These are phyloP conservation scores for Stygiomarasmius scandens DNA, from an alignment of 1,284 basidiomycete genomes.

Conservation along the genomic window DNA sequence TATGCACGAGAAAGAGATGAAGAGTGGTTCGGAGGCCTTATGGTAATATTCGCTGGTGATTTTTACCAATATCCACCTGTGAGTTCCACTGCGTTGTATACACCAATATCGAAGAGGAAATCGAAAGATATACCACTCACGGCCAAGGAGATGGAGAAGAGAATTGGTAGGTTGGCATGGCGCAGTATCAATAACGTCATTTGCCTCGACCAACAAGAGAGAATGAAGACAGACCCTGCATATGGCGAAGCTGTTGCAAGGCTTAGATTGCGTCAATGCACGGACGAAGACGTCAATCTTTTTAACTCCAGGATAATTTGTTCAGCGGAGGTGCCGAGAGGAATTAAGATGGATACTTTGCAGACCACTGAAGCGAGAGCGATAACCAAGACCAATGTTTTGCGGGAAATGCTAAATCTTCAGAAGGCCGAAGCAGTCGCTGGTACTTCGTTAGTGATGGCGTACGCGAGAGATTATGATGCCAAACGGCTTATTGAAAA, in stretches of 20 bases:
- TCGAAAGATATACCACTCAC: slow-evolving; percentile 8
- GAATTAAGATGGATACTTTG: neutral
- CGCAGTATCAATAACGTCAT: slow-evolving; percentile 27
- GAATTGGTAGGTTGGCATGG: slow-evolving; percentile 31
- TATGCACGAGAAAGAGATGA: slow-evolving; percentile 25
- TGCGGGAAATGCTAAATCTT: slow-evolving; percentile 21
- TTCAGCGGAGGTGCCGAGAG: neutral
- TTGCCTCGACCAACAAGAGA: slow-evolving; percentile 28
- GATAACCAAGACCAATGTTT: slow-evolving; percentile 19
- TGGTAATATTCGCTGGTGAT: slow-evolving; percentile 36
- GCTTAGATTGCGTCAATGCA: slow-evolving; percentile 16
- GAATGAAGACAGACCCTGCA: slow-evolving; percentile 30
- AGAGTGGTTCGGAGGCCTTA: slow-evolving; percentile 31
- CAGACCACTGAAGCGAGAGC: neutral
- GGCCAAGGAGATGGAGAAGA: slow-evolving; percentile 16
- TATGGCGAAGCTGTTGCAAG: slow-evolving; percentile 27
- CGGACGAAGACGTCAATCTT: neutral
- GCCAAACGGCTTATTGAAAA: too few relatives aligned
- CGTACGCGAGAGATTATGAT: too few relatives aligned
- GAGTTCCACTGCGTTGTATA: slow-evolving; percentile 18
- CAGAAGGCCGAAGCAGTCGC: slow-evolving; percentile 10
- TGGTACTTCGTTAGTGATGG: too few relatives aligned
- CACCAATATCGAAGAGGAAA: slow-evolving; percentile 10
- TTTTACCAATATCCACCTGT: slow-evolving; percentile 22
- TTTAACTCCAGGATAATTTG: slow-evolving; percentile 6